A percentile compares a stretch with the other conserved stretches of the same genome.
phyloP scores from a whole-genome alignment of 2,329 filamentous ascomycete species.

The Trichoderma aggressivum region DNA sequence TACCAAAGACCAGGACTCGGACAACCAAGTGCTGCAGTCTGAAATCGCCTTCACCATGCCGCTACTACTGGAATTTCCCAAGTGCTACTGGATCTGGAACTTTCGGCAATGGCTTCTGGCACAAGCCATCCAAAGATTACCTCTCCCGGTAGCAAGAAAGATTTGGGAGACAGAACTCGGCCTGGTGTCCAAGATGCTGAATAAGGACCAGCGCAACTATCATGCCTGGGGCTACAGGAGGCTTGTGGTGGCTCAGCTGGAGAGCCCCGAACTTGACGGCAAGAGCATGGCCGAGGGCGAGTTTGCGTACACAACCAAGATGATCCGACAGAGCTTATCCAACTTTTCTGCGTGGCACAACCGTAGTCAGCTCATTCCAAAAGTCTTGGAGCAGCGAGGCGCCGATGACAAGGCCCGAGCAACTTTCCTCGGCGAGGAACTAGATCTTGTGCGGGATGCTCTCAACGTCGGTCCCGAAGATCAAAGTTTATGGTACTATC shows the following conservation, averaged over 20 bases:
- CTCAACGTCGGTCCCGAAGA: conserved; percentile 89
- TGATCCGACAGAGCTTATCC: conserved; percentile 79
- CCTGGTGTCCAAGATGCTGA: conserved; percentile 83
- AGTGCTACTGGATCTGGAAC: conserved; percentile 99
- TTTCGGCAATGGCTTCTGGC: conserved; percentile 83
- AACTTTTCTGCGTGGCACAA: conserved; percentile 99
- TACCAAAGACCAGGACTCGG: conserved; percentile 40
- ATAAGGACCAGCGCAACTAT: conserved; percentile 83
- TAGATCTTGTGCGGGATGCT: conserved; percentile 70
- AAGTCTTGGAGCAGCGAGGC: conserved; percentile 66
- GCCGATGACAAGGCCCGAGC: conserved; percentile 62
- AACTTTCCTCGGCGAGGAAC: conserved; percentile 73
- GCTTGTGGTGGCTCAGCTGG: conserved; percentile 71
- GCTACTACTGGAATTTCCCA: conserved; percentile 79
- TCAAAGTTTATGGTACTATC: conserved; percentile 96
- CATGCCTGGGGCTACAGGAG: conserved; percentile 94
- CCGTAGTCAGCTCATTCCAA: conserved; percentile 77
- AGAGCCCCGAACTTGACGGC: conserved; percentile 52
- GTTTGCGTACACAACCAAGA: conserved; percentile 85
- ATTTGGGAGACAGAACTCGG: conserved; percentile 84
- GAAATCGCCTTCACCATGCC: conserved; percentile 83
- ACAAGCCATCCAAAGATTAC: conserved; percentile 64
- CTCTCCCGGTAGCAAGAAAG: conserved; percentile 50
- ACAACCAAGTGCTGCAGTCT: conserved; percentile 57
- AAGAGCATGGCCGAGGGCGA: conserved; percentile 72